Evolutionary conservation across 805 yeast genomes (phyloP).

Genomic region (Hanseniaspora vineae): DNA sequence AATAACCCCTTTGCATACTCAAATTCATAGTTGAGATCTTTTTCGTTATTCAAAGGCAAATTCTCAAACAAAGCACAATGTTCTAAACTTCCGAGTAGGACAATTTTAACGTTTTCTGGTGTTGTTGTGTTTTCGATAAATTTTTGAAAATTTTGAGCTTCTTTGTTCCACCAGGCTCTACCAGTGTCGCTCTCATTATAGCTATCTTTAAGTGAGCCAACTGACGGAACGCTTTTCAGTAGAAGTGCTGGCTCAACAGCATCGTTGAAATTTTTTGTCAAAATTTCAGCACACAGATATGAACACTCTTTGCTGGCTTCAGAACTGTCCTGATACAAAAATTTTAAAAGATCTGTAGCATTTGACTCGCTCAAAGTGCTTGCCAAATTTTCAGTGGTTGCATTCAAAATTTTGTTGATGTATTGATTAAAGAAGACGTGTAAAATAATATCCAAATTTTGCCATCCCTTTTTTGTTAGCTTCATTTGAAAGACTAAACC

Average conservation of each 20-base stretch:
- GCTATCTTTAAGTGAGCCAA: constrained; percentile 18
- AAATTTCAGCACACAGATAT: constrained; percentile 22
- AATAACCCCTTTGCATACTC: constrained; percentile 20
- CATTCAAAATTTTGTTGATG: constrained; percentile 8
- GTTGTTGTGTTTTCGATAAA: constrained; percentile 22
- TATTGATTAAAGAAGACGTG: constrained; percentile 20
- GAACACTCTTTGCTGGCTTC: constrained; percentile 35
- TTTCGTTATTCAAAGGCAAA: not conserved
- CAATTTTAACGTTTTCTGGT: constrained; percentile 22
- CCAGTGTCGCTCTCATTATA: constrained; percentile 22
- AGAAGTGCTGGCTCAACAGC: constrained; percentile 26
- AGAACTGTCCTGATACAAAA: constrained; percentile 27
- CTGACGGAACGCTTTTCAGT: constrained; percentile 28
- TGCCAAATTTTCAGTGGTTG: constrained; percentile 20
- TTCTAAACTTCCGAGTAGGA: constrained; percentile 22
- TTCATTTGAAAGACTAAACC: constrained; percentile 37
- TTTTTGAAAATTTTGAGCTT: constrained; percentile 25
- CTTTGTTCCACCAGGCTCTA: constrained; percentile 30
- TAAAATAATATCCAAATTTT: constrained; percentile 24
- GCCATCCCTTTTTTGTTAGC: constrained; percentile 35
- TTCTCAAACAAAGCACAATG: not conserved
- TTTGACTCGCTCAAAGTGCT: constrained; percentile 34
- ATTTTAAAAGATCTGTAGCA: constrained; percentile 34
- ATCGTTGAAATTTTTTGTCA: constrained; percentile 26
- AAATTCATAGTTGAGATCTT: constrained; percentile 35